Conservation (phyloP, 305 asterid species). For the Ilex paraguariensis region DNA sequence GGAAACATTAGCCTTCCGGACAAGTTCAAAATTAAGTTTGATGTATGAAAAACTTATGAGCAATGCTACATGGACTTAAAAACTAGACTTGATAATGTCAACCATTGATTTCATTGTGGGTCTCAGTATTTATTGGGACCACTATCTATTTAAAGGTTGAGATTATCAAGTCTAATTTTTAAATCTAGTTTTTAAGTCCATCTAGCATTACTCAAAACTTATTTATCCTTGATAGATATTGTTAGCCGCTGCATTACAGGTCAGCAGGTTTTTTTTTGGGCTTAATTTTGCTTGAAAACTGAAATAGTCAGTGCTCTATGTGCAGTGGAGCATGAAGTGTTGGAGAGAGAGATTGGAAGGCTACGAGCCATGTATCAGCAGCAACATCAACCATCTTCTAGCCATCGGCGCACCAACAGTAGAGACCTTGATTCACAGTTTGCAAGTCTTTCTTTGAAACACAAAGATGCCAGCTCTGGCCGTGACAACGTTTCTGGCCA, state of each 20-base stretch:
- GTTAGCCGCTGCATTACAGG: neutral
- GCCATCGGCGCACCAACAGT: conserved; percentile 50
- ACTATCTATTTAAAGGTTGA: too few species aligned
- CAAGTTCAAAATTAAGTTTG: neutral
- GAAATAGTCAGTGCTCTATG: neutral
- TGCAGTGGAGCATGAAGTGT: conserved; percentile 61
- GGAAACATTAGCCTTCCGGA: too few species aligned
- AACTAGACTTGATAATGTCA: too few species aligned
- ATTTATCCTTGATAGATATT: neutral
- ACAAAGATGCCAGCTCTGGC: neutral
- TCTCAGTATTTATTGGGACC: too few species aligned
- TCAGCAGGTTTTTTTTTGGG: too few species aligned
- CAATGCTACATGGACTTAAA: too few species aligned
- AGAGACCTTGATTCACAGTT: conserved; percentile 48
- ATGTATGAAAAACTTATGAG: neutral
- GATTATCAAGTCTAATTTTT: too few species aligned
- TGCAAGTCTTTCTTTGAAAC: conserved; percentile 3
- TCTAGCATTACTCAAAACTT: too few species aligned
- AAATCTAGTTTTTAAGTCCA: too few species aligned
- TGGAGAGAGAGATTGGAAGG: conserved; percentile 62
- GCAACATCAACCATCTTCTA: conserved; percentile 28
- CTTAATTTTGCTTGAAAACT: neutral
- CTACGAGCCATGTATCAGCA: conserved; percentile 49
- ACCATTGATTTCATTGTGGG: too few species aligned
- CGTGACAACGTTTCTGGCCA: neutral